phyloP scores from a whole-genome alignment of 768 basidiomycete species.

The Leccinum variicolor region DNA sequence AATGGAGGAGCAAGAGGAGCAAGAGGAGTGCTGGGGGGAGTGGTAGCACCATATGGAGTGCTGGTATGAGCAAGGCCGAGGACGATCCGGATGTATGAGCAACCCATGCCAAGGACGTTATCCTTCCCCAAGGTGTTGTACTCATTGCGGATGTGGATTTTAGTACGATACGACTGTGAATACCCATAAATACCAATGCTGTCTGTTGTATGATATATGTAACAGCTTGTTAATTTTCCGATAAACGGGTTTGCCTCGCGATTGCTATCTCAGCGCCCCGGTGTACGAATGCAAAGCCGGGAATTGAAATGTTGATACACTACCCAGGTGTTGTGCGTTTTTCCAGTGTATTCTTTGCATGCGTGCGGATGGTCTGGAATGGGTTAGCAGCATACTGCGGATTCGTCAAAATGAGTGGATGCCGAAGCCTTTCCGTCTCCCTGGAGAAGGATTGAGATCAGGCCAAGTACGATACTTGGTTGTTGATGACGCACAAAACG shows the following conservation, averaged over 20 bases:
- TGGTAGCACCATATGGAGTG: constrained; percentile 84
- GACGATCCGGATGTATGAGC: constrained; percentile 40
- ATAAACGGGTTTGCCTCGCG: background rate
- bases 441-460: constrained; percentile 34
- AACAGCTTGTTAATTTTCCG: constrained; percentile 20
- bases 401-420: constrained; percentile 66
- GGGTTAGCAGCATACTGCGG: constrained; percentile 65
- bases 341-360: constrained; percentile 74
- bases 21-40: constrained; percentile 56
- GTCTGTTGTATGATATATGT: constrained; percentile 19
- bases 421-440: constrained; percentile 61
- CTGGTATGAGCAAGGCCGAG: constrained; percentile 68
- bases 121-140: constrained; percentile 10
- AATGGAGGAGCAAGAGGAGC: constrained; percentile 54
- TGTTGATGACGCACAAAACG: constrained; percentile 52
- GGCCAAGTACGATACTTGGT: background rate
- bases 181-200: constrained; percentile 19
- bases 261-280: background rate
- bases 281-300: background rate
- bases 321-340: constrained; percentile 36
- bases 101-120: background rate
- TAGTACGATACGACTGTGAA: constrained; percentile 18
- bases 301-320: background rate
- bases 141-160: constrained; percentile 15
- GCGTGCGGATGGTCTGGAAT: constrained; percentile 74